A percentile compares a stretch with the other conserved stretches of the same genome.
phyloP scores from a whole-genome alignment of 805 yeast genomes.

The Candida michaelii region DNA sequence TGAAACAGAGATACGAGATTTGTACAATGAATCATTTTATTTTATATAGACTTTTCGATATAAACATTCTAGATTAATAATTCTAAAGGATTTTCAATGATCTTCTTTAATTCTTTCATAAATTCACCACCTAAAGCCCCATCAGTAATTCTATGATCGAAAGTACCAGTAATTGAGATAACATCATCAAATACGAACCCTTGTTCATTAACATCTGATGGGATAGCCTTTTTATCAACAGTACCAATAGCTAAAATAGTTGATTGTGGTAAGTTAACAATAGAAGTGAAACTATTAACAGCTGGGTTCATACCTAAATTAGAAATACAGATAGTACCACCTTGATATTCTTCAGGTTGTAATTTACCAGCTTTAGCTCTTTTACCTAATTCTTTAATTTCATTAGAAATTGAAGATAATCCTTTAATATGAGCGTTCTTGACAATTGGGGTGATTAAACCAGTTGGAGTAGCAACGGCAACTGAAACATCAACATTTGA shows the following conservation, averaged over 20 bases:
- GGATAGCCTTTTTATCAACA: conserved; percentile 86
- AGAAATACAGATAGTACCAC: conserved; percentile 98
- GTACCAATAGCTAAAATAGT: conserved; percentile 95
- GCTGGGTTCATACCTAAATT: conserved; percentile 99
- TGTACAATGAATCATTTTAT: conserved; percentile 1
- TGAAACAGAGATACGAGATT: neutral
- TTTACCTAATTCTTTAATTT: conserved; percentile 89
- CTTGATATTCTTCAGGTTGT: conserved; percentile 96
- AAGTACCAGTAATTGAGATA: conserved; percentile 91
- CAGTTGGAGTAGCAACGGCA: conserved; percentile 98
- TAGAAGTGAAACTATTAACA: conserved; percentile 89
- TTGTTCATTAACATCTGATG: conserved; percentile 84
- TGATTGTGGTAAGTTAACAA: conserved; percentile 96
- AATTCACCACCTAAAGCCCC: conserved; percentile 98
- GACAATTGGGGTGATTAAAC: conserved; percentile 94
- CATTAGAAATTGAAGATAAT: conserved; percentile 72
- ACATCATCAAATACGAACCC: conserved; percentile 92
- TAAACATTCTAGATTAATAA: conserved; percentile 62
- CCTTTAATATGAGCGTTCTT: conserved; percentile 88
- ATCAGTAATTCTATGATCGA: conserved; percentile 96
- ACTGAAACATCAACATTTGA: conserved; percentile 92
- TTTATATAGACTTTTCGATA: neutral
- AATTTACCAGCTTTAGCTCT: conserved; percentile 95
- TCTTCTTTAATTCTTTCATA: conserved; percentile 87
- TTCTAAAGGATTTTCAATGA: conserved; percentile 95